Percentiles rank a stretch among this genome's conserved stretches.
Evolutionary conservation across 768 basidiomycete species (phyloP).

Genomic region (Gloeostereum incarnatum): DNA sequence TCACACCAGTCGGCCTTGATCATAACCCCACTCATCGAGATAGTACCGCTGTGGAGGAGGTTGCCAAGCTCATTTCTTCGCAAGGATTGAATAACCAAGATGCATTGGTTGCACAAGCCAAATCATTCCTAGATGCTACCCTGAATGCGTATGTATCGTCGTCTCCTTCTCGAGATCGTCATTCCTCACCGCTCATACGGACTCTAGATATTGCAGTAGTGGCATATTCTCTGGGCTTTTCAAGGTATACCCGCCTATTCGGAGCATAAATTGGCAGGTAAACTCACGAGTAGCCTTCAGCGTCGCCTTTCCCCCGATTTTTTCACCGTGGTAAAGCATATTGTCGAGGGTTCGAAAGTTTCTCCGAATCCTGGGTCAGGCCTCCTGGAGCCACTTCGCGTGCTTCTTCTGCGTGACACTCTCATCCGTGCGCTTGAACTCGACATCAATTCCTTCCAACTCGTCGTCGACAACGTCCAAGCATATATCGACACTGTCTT

Average conservation of each 20-base stretch:
- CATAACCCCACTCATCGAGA: neutral
- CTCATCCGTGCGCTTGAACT: slow-evolving; percentile 37
- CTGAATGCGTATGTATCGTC: slow-evolving; percentile 32
- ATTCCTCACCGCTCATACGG: neutral
- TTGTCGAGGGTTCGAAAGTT: too few species aligned
- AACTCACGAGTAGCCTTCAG: slow-evolving; percentile 18
- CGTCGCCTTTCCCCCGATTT: slow-evolving; percentile 35
- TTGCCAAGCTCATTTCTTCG: slow-evolving; percentile 35
- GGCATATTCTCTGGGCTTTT: slow-evolving; percentile 51
- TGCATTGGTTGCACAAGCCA: slow-evolving; percentile 46
- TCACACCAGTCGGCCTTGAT: slow-evolving; percentile 1
- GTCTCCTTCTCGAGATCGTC: slow-evolving; percentile 1
- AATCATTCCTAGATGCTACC: slow-evolving; percentile 41
- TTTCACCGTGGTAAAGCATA: slow-evolving; percentile 43
- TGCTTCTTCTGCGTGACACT: slow-evolving; percentile 48
- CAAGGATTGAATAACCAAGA: slow-evolving; percentile 47
- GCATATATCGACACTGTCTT: slow-evolving; percentile 51
- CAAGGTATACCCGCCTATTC: slow-evolving; percentile 28
- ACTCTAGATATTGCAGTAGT: slow-evolving; percentile 39
- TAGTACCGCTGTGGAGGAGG: slow-evolving; percentile 47
- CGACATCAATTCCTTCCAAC: slow-evolving; percentile 40
- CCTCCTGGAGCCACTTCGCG: slow-evolving; percentile 28
- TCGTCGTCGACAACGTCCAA: slow-evolving; percentile 47
- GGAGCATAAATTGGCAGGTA: neutral
- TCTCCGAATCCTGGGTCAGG: slow-evolving; percentile 20